Conservation (phyloP, 805 yeast species). For the Debaryomyces hansenii region DNA sequence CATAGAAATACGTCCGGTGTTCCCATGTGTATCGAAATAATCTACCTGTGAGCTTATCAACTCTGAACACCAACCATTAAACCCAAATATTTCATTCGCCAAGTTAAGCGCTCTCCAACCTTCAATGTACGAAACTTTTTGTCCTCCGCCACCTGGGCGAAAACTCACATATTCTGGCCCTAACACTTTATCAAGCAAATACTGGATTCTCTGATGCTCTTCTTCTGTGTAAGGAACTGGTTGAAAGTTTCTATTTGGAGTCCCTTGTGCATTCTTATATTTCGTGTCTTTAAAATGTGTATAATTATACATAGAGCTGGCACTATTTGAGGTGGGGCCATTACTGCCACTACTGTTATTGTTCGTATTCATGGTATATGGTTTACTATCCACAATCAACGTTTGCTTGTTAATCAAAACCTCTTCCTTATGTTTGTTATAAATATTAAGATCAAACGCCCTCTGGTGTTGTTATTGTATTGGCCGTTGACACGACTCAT, state of each 20-base stretch:
- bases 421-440: background rate
- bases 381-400: background rate
- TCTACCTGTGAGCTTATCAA: conserved; percentile 65
- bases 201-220: conserved; percentile 36
- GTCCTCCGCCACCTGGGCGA: conserved; percentile 74
- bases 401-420: background rate
- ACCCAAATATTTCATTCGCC: conserved; percentile 81
- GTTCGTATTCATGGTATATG: background rate
- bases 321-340: background rate
- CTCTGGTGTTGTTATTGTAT: background rate
- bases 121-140: conserved; percentile 69
- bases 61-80: conserved; percentile 81
- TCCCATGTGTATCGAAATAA: conserved; percentile 63
- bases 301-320: background rate
- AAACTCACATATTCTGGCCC: conserved; percentile 81
- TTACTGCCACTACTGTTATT: background rate
- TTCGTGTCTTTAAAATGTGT: background rate
- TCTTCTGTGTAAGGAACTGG: conserved; percentile 30
- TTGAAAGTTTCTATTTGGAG: conserved; percentile 9
- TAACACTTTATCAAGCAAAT: conserved; percentile 37
- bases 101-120: conserved; percentile 82
- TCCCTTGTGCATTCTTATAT: background rate
- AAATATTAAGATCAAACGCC: conserved; percentile 1
- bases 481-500: background rate
- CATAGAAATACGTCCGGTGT: conserved; percentile 51